These are phyloP conservation scores for Neopestalotiopsis sp. DNA, from an alignment of 2,329 filamentous ascomycete genomes.

Conservation along the genomic window DNA sequence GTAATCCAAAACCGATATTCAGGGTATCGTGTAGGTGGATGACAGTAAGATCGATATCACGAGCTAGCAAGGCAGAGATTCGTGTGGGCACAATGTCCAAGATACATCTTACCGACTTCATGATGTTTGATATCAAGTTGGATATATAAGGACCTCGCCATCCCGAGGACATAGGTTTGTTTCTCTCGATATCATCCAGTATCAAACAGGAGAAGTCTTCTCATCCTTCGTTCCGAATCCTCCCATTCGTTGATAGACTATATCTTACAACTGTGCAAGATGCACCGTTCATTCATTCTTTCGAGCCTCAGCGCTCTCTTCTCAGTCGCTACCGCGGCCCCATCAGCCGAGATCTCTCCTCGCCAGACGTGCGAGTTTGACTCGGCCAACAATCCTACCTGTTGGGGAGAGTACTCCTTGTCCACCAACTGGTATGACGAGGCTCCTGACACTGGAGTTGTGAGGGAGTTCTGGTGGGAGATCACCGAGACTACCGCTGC, in stretches of 20 bases:
- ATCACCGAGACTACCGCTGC: slow-evolving; percentile 29
- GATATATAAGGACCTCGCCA: not conserved
- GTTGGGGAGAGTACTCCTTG: slow-evolving; percentile 44
- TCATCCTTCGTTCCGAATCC: not conserved
- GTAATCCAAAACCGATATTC: slow-evolving; percentile 6
- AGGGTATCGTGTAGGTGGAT: slow-evolving; percentile 14
- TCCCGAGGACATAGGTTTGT: not conserved
- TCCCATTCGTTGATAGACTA: not conserved
- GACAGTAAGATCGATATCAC: slow-evolving; percentile 7
- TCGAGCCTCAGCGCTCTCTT: slow-evolving; percentile 11
- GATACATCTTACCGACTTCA: not conserved
- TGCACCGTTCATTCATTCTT: slow-evolving; percentile 12
- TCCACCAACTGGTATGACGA: slow-evolving; percentile 38
- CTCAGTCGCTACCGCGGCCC: not conserved
- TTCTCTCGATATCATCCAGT: slow-evolving; percentile 5
- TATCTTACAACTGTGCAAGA: not conserved
- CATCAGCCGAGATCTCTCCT: slow-evolving; percentile 4
- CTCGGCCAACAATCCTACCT: slow-evolving; percentile 9
- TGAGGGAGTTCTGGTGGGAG: slow-evolving; percentile 37
- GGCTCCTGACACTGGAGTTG: slow-evolving; percentile 42
- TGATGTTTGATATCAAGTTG: not conserved
- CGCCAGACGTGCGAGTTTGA: slow-evolving; percentile 13
- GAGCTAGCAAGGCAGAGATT: not conserved
- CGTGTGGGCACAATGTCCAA: not conserved
- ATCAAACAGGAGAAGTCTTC: not conserved